phyloP scores from a whole-genome alignment of 1,284 basidiomycete species.

The Ustilago tritici region DNA sequence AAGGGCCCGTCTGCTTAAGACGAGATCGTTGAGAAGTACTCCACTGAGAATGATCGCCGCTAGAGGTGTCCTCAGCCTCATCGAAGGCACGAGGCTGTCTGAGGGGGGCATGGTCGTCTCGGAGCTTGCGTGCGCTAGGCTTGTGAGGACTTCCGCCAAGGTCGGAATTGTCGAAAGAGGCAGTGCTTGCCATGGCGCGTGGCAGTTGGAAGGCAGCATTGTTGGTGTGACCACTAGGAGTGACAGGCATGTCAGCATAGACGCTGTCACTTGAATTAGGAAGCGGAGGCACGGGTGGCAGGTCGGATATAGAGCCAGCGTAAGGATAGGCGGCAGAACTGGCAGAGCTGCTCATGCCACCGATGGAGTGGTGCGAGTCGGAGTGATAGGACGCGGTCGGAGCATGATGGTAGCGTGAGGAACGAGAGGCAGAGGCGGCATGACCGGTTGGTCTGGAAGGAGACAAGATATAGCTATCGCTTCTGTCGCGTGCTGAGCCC shows the following conservation, averaged over 20 bases:
- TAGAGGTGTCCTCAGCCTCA: constrained; percentile 39
- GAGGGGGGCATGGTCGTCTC: constrained; percentile 18
- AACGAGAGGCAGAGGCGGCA: constrained; percentile 27
- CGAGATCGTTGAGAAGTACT: constrained; percentile 14
- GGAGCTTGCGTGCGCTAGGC: constrained; percentile 21
- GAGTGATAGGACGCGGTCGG: constrained; percentile 41
- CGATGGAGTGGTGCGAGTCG: constrained; percentile 41
- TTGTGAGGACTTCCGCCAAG: constrained; percentile 32
- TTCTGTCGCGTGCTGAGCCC: constrained; percentile 17
- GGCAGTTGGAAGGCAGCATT: constrained; percentile 41
- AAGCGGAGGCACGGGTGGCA: constrained; percentile 55
- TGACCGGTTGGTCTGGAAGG: constrained; percentile 34
- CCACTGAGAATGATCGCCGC: constrained; percentile 46
- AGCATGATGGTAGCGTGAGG: constrained; percentile 44
- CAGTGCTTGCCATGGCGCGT: constrained; percentile 45
- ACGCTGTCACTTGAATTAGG: constrained; percentile 33
- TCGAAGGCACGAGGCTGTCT: constrained; percentile 22
- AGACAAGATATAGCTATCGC: constrained; percentile 37
- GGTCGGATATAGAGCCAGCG: constrained; percentile 22
- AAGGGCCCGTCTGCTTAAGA: constrained; percentile 11
- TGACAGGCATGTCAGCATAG: constrained; percentile 43
- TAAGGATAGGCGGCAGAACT: constrained; percentile 29
- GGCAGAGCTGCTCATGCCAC: constrained; percentile 41
- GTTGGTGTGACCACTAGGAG: constrained; percentile 42
- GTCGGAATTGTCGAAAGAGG: constrained; percentile 41